Evolutionary conservation across 768 basidiomycete species (phyloP), one percentile per base, ranked within the genome.

Genomic region (Xerocomus spinulosus): DNA sequence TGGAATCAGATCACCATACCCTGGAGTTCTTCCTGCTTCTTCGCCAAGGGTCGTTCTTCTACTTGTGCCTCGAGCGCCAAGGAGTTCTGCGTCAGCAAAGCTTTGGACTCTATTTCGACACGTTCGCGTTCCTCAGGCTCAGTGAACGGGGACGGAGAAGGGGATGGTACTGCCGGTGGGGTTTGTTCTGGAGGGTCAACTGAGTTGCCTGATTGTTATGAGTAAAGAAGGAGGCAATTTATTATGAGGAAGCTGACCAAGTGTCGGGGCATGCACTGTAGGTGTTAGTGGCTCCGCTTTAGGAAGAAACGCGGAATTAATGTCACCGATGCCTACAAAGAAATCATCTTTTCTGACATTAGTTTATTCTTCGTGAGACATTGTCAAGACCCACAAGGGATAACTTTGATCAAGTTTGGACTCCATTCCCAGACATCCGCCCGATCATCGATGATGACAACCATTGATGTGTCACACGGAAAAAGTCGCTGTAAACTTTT

Each of bases 391-490:
- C 54, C 52, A 94, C 94, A 99, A 46, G 95, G 95, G 20, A 97
- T 81, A 49, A 98, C 95, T 73, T 97, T 95, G 63, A 98, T 79
- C 32, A 99, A 76, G 68, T 99, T 97, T 2, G 94, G 92, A 60
- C 89, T 89, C 81, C 92, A 92, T 60, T 92, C 90, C 96, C 96
- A 99, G 26, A 99, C 95, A 62, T 99, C 96, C 4, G 92, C 87
- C 21, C 96, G 84, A 70, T 99, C 96, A 68, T 99, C 96, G 49
- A 99, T 98, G 57, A 99, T 89, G 56, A 98, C 95, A 2, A 98
- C 95, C 95, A 96, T 99, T 21, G 91, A 92, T 32, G 90, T 92
- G 68, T 98, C 95, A 48, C 90, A 92, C 6, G 96, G 96, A 63
- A 99, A 99, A 40, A 99, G 69, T 24, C 96, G 77, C 63, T 92